phyloP scores from a whole-genome alignment of 768 basidiomycete genomes.

The Leccinum rimulosum region DNA sequence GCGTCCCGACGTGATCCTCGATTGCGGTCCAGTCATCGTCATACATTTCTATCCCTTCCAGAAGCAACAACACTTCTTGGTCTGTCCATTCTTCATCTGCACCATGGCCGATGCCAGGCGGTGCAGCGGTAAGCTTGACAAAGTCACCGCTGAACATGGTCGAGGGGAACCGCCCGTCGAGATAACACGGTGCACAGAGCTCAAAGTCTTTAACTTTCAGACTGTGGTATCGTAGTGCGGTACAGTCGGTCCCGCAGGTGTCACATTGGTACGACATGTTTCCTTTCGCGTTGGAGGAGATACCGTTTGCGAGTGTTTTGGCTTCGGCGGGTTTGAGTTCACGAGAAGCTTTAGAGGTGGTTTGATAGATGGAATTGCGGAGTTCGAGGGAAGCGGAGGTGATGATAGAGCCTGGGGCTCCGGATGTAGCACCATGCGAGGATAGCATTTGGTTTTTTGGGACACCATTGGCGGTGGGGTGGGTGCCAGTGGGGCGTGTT shows the following conservation, averaged over 20 bases:
- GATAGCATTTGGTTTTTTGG: conserved; percentile 34
- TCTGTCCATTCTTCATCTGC: conserved; percentile 81
- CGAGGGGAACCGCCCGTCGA: conserved; percentile 94
- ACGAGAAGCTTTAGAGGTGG: conserved; percentile 79
- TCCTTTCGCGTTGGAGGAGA: conserved; percentile 45
- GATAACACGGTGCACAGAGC: conserved; percentile 89
- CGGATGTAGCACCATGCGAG: conserved; percentile 7
- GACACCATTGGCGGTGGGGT: conserved; percentile 48
- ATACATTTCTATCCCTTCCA: conserved; percentile 98
- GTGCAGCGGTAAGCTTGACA: conserved; percentile 66
- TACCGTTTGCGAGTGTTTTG: conserved; percentile 52
- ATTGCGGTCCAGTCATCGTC: conserved; percentile 96
- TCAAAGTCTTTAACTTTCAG: conserved; percentile 91
- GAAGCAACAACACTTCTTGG: conserved; percentile 80
- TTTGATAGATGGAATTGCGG: conserved; percentile 85
- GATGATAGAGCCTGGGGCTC: conserved; percentile 13
- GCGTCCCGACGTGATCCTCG: conserved; percentile 89
- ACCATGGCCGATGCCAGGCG: conserved; percentile 34
- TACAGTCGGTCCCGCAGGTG: conserved; percentile 94
- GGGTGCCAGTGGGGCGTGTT: conserved; percentile 52
- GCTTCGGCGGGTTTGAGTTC: conserved; percentile 70
- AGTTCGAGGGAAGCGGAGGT: conserved; percentile 81
- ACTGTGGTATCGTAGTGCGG: conserved; percentile 83
- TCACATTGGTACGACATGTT: conserved; percentile 73
- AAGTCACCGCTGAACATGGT: conserved; percentile 98